Base-by-base conservation (phyloP, 768 basidiomycete species). In the Terana coerulea region DNA sequence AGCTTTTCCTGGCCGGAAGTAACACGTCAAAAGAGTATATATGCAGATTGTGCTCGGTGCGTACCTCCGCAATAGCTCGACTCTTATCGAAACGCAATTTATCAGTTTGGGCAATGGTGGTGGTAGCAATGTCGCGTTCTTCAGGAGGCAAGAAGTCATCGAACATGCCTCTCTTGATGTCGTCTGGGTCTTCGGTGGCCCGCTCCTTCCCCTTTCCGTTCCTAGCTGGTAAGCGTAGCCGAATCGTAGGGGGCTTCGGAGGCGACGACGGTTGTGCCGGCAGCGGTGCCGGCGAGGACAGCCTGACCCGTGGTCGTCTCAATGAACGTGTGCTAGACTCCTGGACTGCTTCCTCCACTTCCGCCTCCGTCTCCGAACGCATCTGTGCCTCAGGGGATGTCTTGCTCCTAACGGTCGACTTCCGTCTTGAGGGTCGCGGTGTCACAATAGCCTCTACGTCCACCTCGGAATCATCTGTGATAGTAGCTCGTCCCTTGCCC, bases 121-220 rank as follows among this genome's bases (percentile, higher is more conserved):
- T 92, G 63, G 81, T 84, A 19, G 74, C 69, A 37, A 78, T 84
- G 62, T 92, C 91, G 30, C 91, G 80, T 49, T 95, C 88, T 15
- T 74, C 74, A 1, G 74, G 67, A 12, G 67, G 68, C 30, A 98
- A 74, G 34, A 95, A 75, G 19, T 93, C 94, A 41, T 97, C 94
- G 62, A 95, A 98, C 44, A 93, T 73, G 22, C 85, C 84, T 34
- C 74, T 74, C 36, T 70, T 67, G 10, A 68, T 71, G 6, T 84
- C 84, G 8, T 85, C 84, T 48, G 64, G 66, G 14, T 66, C 61
- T 14, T 67, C 68, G 26, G n/a, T 22, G 2, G 90, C 86, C 15
- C 78, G 76, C 34, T 83, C 83, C 62, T 82, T 86, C 28, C 80
- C 80, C 64, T 87, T 88, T 26, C 79, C 78, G n/a, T n/a, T n/a